Evolutionary conservation across 2,329 filamentous ascomycete genomes (phyloP).

Genomic region (Talaromyces sp.): DNA sequence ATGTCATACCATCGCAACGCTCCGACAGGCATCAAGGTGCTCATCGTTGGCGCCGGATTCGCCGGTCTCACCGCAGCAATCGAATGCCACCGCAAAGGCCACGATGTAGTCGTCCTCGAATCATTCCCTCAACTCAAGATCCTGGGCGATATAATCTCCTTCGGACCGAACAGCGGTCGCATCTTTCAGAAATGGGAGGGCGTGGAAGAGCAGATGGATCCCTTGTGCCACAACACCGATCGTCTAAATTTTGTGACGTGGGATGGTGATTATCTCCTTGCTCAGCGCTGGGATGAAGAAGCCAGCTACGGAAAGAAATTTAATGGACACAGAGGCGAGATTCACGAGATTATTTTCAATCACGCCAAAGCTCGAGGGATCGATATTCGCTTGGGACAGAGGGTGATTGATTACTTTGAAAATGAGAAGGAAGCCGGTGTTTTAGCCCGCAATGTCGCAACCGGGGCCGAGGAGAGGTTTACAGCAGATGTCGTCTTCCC

Average conservation of each 20-base stretch:
- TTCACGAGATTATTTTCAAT: slow-evolving; percentile 33
- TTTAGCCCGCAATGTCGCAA: slow-evolving; percentile 25
- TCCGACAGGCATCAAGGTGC: slow-evolving; percentile 42
- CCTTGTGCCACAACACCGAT: slow-evolving; percentile 30
- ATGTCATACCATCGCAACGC: slow-evolving; percentile 19
- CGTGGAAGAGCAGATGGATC: slow-evolving; percentile 28
- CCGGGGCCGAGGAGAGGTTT: slow-evolving; percentile 26
- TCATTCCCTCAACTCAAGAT: slow-evolving; percentile 45
- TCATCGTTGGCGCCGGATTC: slow-evolving; percentile 49
- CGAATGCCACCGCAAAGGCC: slow-evolving; percentile 26
- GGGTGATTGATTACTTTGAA: slow-evolving; percentile 30
- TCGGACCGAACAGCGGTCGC: slow-evolving; percentile 25
- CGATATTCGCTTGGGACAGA: slow-evolving; percentile 30
- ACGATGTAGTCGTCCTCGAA: slow-evolving; percentile 37
- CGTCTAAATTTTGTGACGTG: slow-evolving; percentile 28
- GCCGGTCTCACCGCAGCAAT: slow-evolving; percentile 35
- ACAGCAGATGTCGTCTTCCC: slow-evolving; percentile 51
- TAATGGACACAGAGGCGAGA: slow-evolving; percentile 34
- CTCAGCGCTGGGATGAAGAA: slow-evolving; percentile 18
- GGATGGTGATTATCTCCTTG: slow-evolving; percentile 25
- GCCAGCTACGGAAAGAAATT: slow-evolving; percentile 28
- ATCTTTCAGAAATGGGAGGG: slow-evolving; percentile 33
- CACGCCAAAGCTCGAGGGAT: slow-evolving; percentile 28
- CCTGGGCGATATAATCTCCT: slow-evolving; percentile 48
- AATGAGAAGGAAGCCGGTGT: slow-evolving; percentile 25